phyloP scores from a whole-genome alignment of 2,329 filamentous ascomycete genomes.

The Exophiala spinifera region DNA sequence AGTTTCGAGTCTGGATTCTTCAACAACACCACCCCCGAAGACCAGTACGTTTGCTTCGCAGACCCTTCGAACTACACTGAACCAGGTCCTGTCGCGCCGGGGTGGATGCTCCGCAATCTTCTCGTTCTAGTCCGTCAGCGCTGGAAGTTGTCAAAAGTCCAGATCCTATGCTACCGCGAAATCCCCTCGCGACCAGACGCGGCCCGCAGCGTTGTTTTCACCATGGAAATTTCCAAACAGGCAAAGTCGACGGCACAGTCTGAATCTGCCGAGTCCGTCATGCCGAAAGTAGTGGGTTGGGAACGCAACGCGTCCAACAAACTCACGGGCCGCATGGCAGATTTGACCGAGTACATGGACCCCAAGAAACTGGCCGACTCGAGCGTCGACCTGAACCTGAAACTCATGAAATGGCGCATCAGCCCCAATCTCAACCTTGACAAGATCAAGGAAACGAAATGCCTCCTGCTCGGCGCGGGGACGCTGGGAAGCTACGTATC shows the following conservation, averaged over 20 bases:
- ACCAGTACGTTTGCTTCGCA: conserved; percentile 81
- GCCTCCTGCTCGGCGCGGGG: conserved; percentile 84
- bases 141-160: conserved; percentile 71
- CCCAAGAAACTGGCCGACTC: conserved; percentile 81
- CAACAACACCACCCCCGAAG: conserved; percentile 63
- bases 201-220: conserved; percentile 75
- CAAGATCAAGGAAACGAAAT: conserved; percentile 82
- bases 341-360: conserved; percentile 91
- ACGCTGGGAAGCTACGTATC: conserved; percentile 94
- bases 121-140: conserved; percentile 79
- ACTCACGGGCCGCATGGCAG: conserved; percentile 71
- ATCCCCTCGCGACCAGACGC: conserved; percentile 73
- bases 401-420: conserved; percentile 98
- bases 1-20: conserved; percentile 89
- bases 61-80: conserved; percentile 90
- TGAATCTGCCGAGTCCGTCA: conserved; percentile 32
- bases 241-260: conserved; percentile 20
- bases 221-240: conserved; percentile 41
- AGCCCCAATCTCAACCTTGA: conserved; percentile 85
- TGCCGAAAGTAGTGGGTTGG: conserved; percentile 95
- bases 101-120: conserved; percentile 90
- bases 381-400: conserved; percentile 91
- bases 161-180: conserved; percentile 88
- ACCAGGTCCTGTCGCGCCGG: conserved; percentile 90
- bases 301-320: conserved; percentile 79